Evolutionary conservation across 192 early-diverging fungal species (phyloP), one percentile per base, ranked within the genome.

Genomic region (Coemansia sp.): DNA sequence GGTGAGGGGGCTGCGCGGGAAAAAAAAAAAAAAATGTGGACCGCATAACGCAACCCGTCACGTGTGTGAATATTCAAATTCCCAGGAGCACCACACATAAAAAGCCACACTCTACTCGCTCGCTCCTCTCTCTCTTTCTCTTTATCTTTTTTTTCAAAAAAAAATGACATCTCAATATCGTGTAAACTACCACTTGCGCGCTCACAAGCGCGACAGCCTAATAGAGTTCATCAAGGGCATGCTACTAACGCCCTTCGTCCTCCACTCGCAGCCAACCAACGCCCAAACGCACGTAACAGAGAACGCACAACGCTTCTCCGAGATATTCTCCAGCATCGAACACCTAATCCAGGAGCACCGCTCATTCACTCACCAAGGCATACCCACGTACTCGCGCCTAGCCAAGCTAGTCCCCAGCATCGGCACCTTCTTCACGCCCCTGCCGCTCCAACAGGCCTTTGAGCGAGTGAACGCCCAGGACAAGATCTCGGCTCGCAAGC

Each of bases 161-260:
- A 10, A 23, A 23, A 52, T 83, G 82, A 83, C 82, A 8, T 83
- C 76, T 37, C 68, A 77, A 35, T 82, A 81, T 64, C 56, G 75
- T 21, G 73, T 81, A 31, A 85, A 79, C 75, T 87, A 83, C 73
- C 82, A 86, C 36, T 60, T 87, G 35, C 82, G 87, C 26, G 83
- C 86, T n/a, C 91, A 94, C 85, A 95, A 95, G 85, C 88, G 93
- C 57, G 94, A 95, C 78, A 83, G 85, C 50, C 89, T 94, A 62
- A 94, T 94, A 69, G 90, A 93, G 83, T 96, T 95, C 75, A 93
- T 96, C 77, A 96, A 96, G 72, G 86, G 87, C 36, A 85, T 93
- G 64, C 84, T 95, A 10, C 85, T 92, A 41, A 93, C 92, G 8
- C 91, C 94, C 6, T 96, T 96, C 64, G 88, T 94, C 52, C 86